phyloP scores from a whole-genome alignment of 129 eudicot genomes.

The Centrapalus pauciflorus region DNA sequence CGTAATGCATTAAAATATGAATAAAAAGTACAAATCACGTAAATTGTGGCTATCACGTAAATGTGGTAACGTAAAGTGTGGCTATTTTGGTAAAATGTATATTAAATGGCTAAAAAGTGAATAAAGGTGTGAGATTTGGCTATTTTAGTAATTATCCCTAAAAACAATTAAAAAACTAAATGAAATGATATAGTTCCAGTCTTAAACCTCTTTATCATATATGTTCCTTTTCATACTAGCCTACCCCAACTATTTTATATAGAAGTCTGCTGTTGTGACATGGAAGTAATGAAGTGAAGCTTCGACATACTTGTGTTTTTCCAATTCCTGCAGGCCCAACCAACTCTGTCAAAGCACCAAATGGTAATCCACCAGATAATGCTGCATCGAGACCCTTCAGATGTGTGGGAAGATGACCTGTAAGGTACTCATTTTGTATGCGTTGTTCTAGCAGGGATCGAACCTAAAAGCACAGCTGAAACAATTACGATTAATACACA shows the following conservation, averaged over 20 bases:
- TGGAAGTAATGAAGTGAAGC: not conserved
- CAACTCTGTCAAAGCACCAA: conserved; percentile 85
- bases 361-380: conserved; percentile 78
- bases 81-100: no score
- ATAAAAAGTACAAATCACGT: no score
- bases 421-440: conserved; percentile 36
- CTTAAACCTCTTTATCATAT: not conserved
- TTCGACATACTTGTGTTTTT: conserved; percentile 66
- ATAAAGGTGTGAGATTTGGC: not conserved
- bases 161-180: no score
- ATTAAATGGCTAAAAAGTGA: no score
- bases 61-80: no score
- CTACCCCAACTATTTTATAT: not conserved
- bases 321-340: conserved; percentile 96
- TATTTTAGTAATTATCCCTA: not conserved
- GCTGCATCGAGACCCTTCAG: conserved; percentile 75
- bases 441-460: conserved; percentile 58
- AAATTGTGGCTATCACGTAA: no score
- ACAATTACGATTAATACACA: not conserved
- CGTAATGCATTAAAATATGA: no score
- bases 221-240: not conserved
- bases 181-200: not conserved
- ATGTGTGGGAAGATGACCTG: conserved; percentile 76
- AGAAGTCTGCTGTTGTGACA: not conserved
- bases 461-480: conserved; percentile 43